phyloP scores from a whole-genome alignment of 2,329 filamentous ascomycete species.

The Cylindrodendrum hubeiense region DNA sequence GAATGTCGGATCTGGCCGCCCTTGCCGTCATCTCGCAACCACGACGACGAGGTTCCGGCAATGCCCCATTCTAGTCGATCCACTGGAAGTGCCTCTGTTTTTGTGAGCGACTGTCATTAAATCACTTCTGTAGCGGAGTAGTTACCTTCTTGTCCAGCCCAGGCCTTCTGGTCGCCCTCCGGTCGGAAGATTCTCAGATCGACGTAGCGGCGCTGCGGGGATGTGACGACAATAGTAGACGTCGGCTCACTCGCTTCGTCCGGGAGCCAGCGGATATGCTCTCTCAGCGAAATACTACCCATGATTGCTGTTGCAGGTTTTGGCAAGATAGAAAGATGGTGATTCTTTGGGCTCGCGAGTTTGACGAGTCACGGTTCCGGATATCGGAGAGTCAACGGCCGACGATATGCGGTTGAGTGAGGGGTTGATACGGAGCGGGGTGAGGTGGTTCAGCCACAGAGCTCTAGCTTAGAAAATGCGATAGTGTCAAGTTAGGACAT shows the following conservation, averaged over 20 bases:
- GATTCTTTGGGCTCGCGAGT: too few relatives aligned
- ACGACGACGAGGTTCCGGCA: constrained; percentile 64
- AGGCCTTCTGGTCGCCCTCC: constrained; percentile 29
- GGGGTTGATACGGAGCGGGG: background rate
- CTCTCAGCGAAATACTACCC: constrained; percentile 67
- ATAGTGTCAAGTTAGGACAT: background rate
- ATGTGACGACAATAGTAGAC: constrained; percentile 74
- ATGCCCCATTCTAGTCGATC: constrained; percentile 74
- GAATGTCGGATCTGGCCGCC: constrained; percentile 49
- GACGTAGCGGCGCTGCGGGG: constrained; percentile 67
- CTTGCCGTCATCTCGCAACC: constrained; percentile 41
- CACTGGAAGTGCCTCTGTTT: constrained; percentile 37
- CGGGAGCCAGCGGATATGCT: constrained; percentile 70
- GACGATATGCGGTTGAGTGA: background rate
- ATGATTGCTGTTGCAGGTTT: constrained; percentile 41
- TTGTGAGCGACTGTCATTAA: background rate
- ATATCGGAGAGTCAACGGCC: background rate
- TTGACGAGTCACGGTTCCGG: background rate
- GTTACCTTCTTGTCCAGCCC: constrained; percentile 36
- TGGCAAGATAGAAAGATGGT: background rate
- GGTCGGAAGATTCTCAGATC: constrained; percentile 68
- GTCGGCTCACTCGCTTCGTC: constrained; percentile 69
- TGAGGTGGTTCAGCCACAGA: background rate
- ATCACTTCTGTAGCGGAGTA: background rate
- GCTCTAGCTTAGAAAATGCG: background rate